phyloP scores from a whole-genome alignment of 768 basidiomycete genomes.

The Melanogaster broomeanus region DNA sequence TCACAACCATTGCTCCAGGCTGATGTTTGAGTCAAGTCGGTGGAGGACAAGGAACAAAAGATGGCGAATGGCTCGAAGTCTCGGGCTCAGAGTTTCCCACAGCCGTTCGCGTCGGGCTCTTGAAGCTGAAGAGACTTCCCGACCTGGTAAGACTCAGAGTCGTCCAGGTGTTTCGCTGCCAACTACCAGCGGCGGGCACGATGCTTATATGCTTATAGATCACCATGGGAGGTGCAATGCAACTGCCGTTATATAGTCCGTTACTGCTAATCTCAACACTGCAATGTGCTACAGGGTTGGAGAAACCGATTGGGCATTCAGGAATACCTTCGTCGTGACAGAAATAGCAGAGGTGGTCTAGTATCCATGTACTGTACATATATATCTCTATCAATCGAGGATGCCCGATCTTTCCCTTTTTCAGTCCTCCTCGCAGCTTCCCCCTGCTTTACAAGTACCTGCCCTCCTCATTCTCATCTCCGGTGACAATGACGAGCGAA shows the following conservation, averaged over 20 bases:
- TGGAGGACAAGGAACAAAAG: constrained; percentile 56
- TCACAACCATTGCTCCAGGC: constrained; percentile 37
- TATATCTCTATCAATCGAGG: too few species aligned
- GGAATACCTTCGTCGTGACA: constrained; percentile 56
- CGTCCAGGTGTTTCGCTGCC: background rate
- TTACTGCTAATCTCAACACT: background rate
- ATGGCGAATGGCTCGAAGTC: constrained; percentile 75
- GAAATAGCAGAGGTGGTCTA: too few species aligned
- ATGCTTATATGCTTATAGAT: constrained; percentile 13
- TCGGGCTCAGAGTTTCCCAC: constrained; percentile 71
- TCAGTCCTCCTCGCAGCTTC: too few species aligned
- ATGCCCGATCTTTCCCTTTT: too few species aligned
- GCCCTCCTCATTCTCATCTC: too few species aligned
- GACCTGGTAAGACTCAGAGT: constrained; percentile 80
- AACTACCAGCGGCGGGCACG: background rate
- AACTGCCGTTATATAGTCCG: constrained; percentile 22
- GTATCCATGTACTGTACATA: too few species aligned
- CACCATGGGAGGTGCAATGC: constrained; percentile 85
- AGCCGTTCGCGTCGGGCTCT: constrained; percentile 82
- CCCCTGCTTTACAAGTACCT: too few species aligned
- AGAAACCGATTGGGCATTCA: constrained; percentile 85
- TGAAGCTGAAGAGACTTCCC: constrained; percentile 71
- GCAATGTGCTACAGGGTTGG: constrained; percentile 62
- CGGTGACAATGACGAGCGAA: too few species aligned
- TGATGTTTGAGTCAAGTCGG: constrained; percentile 74